Evolutionary conservation across 179 eudicot genomes (phyloP), one percentile per base, ranked within the genome.

Genomic region (Carnegiea gigantea): DNA sequence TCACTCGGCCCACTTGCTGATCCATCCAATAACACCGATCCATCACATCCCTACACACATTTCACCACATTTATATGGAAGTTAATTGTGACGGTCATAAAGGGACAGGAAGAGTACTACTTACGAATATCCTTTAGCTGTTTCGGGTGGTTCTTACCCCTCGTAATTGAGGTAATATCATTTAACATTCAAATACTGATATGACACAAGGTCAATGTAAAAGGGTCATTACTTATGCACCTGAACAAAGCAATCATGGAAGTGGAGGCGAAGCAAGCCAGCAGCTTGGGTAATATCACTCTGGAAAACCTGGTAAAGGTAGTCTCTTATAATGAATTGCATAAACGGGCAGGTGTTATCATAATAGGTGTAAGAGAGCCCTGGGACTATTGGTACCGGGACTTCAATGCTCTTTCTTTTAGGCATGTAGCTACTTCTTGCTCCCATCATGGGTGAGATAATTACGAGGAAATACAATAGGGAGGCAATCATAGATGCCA

Each of bases 191-290:
- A 40, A 40, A 40, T 40, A 40, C 44, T 40, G 9, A 5, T 40
- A 40, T 40, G 44, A 5, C 9, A 40, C 6, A 40, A 40, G 43
- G 44, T 40, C 44, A 40, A 4, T 40, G 44, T 40, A 7, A 40
- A 40, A 40, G 44, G 9, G 4, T 40, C 44, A 40, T 40, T 2
- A 40, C 9, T 40, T 40, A 40, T 48, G 43, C 77, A 90, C 93
- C 91, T 88, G 93, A 73, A 93, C 97, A 65, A 93, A 92, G 84
- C 95, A 93, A 67, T 93, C 95, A 40, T 92, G 95, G 79, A 93
- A 93, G 77, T 90, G 94, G 59, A 93, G 81, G 40, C 93, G 92
- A n/a, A 91, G 96, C 85, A 92, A 86, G 38, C 93, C 92, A 13
- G 93, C 96, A 70, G 96, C 92, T 71, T 87, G 93, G 77, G 89